Evolutionary conservation across 805 yeast genomes (phyloP).

Genomic region (Starmerella roubikii): DNA sequence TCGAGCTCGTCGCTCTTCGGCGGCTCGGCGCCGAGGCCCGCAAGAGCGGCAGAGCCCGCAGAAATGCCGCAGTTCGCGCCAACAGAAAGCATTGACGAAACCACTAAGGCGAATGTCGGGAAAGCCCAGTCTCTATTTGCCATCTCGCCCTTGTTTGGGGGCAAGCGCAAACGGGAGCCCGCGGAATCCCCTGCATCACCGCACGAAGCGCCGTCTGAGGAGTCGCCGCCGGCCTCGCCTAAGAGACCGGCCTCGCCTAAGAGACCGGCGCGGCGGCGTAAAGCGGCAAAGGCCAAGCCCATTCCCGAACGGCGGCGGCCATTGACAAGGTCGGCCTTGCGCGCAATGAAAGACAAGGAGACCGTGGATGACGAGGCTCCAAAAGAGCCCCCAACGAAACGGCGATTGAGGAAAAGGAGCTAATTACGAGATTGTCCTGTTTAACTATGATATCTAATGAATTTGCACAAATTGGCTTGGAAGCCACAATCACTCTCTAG

Average conservation of each 20-base stretch:
- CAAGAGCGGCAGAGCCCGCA: neutral
- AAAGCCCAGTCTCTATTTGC: conserved; percentile 9
- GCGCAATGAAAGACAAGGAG: conserved; percentile 1
- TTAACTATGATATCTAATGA: too few species aligned
- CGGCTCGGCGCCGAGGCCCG: conserved; percentile 6
- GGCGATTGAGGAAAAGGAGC: neutral
- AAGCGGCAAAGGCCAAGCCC: neutral
- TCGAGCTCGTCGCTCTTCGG: conserved; percentile 14
- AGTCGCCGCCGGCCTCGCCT: too few species aligned
- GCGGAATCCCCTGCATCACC: too few species aligned
- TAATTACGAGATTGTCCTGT: too few species aligned
- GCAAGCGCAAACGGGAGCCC: conserved; percentile 1
- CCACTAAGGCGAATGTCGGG: neutral
- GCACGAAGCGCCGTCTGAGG: too few species aligned
- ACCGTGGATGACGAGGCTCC: neutral
- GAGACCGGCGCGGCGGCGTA: too few species aligned
- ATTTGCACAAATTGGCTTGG: too few species aligned
- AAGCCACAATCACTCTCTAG: too few species aligned
- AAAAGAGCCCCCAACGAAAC: neutral
- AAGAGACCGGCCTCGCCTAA: too few species aligned
- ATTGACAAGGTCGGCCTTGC: conserved; percentile 1
- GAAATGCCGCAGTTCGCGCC: neutral
- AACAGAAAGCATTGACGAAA: neutral
- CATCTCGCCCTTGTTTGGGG: conserved; percentile 12
- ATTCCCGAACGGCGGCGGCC: neutral